Conservation (phyloP, 257 asterid species). For the Plantago major region DNA sequence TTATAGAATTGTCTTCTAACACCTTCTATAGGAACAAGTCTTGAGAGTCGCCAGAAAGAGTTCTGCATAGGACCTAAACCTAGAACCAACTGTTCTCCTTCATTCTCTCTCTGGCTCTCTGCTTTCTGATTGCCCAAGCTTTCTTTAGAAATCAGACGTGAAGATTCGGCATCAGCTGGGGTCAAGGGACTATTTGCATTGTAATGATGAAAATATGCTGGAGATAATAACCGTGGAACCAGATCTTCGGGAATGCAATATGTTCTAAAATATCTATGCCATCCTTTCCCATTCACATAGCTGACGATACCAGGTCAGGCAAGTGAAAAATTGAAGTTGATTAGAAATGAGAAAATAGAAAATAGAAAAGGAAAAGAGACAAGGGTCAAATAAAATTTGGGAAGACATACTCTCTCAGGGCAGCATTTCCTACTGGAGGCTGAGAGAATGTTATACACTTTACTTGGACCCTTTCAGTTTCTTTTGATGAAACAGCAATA, state of each 20-base stretch:
- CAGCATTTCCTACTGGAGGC: slow-evolving; percentile 99
- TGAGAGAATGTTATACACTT: slow-evolving; percentile 97
- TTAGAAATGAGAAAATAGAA: not conserved
- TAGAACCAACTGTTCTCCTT: slow-evolving; percentile 84
- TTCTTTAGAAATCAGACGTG: slow-evolving; percentile 35
- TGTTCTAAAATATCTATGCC: slow-evolving; percentile 86
- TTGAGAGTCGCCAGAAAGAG: slow-evolving; percentile 95
- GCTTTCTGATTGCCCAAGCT: slow-evolving; percentile 50
- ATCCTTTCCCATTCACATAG: slow-evolving; percentile 83
- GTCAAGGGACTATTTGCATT: slow-evolving; percentile 43
- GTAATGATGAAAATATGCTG: slow-evolving; percentile 99
- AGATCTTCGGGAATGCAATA: slow-evolving; percentile 98
- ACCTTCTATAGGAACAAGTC: slow-evolving; percentile 89
- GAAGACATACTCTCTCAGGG: slow-evolving; percentile 77
- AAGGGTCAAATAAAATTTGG: slow-evolving; percentile 17
- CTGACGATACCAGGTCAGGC: slow-evolving; percentile 39
- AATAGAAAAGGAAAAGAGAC: not conserved
- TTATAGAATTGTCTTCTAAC: slow-evolving; percentile 62
- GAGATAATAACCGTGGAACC: slow-evolving; percentile 96
- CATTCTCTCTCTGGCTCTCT: slow-evolving; percentile 52
- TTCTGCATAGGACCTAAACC: slow-evolving; percentile 97
- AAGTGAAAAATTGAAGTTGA: slow-evolving; percentile 14
- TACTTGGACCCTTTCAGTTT: slow-evolving; percentile 78
- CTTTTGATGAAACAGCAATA: slow-evolving; percentile 72
- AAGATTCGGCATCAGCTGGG: slow-evolving; percentile 39